Percentiles rank a stretch among this genome's conserved stretches.
Conservation (phyloP, 805 yeast species). For the Metschnikowia cubensis region DNA sequence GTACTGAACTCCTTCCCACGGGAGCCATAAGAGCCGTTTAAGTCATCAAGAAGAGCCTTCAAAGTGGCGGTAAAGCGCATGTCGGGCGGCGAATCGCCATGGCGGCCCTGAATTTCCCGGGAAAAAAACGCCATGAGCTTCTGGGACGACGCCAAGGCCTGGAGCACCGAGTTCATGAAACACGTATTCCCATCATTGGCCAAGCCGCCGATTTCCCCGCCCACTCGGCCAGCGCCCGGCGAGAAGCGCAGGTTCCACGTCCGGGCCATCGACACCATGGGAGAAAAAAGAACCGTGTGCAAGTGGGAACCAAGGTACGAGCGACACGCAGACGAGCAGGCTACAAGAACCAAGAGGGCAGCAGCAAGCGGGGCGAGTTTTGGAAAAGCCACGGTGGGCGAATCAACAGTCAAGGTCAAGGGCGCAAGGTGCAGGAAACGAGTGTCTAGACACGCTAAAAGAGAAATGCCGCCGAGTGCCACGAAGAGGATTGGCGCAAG, state of each 20-base stretch:
- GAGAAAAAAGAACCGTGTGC: neutral
- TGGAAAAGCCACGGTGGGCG: neutral
- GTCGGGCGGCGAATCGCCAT: conserved; percentile 23
- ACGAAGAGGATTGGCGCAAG: neutral
- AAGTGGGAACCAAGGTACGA: neutral
- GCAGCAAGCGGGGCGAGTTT: conserved; percentile 9
- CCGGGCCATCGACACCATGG: neutral
- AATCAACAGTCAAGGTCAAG: too few species aligned
- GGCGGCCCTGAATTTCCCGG: conserved; percentile 27
- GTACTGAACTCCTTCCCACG: conserved; percentile 62
- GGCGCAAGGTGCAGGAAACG: neutral
- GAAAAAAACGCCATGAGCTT: conserved; percentile 56
- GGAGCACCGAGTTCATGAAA: conserved; percentile 89
- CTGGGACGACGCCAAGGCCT: conserved; percentile 71
- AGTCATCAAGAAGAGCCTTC: conserved; percentile 46
- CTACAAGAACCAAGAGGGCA: conserved; percentile 9
- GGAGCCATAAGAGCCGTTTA: conserved; percentile 54
- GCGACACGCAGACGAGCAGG: neutral
- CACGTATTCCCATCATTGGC: conserved; percentile 91
- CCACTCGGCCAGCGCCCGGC: conserved; percentile 26
- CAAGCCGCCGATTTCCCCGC: conserved; percentile 81
- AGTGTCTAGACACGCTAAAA: neutral
- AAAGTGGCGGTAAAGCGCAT: conserved; percentile 53
- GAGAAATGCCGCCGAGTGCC: neutral
- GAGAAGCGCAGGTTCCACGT: neutral